A percentile compares a stretch with the other conserved stretches of the same genome.
These are phyloP conservation scores for Backusella sp. DNA, from an alignment of 192 early-diverging fungal species.

Conservation along the genomic window DNA sequence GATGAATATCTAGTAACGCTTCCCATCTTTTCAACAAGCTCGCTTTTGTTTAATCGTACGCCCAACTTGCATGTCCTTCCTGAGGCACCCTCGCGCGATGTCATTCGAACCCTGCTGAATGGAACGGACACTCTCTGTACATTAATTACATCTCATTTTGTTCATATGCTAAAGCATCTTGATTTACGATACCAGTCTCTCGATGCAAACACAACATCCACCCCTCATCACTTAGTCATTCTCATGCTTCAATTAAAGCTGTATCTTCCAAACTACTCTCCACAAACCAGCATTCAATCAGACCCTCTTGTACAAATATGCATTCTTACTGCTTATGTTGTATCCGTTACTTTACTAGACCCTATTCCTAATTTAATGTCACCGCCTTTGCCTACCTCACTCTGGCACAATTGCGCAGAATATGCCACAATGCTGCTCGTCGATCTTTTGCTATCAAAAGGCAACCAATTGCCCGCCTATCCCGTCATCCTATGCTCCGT, in stretches of 20 bases:
- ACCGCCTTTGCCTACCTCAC: background rate
- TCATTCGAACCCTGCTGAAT: background rate
- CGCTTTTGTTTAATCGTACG: background rate
- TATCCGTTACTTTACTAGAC: background rate
- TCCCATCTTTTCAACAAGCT: slow-evolving; percentile 21
- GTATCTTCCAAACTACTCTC: background rate
- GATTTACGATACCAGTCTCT: background rate
- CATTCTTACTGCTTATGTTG: slow-evolving; percentile 4
- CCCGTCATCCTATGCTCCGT: slow-evolving; percentile 1
- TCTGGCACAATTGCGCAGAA: background rate
- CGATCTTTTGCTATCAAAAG: background rate
- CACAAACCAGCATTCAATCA: background rate
- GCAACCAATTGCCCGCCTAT: background rate
- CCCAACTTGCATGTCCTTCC: background rate
- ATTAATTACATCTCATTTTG: background rate
- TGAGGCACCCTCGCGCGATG: background rate
- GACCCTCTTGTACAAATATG: background rate
- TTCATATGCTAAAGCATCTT: background rate
- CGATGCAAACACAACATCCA: background rate
- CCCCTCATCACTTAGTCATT: slow-evolving; percentile 1
- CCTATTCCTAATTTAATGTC: slow-evolving; percentile 1
- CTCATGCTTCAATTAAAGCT: slow-evolving; percentile 7
- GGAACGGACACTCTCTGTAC: background rate
- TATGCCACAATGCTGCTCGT: background rate
- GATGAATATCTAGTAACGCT: slow-evolving; percentile 33